Evolutionary conservation across 2,329 filamentous ascomycete species (phyloP), one percentile per base, ranked within the genome.

Genomic region (Xylariaceae sp.): DNA sequence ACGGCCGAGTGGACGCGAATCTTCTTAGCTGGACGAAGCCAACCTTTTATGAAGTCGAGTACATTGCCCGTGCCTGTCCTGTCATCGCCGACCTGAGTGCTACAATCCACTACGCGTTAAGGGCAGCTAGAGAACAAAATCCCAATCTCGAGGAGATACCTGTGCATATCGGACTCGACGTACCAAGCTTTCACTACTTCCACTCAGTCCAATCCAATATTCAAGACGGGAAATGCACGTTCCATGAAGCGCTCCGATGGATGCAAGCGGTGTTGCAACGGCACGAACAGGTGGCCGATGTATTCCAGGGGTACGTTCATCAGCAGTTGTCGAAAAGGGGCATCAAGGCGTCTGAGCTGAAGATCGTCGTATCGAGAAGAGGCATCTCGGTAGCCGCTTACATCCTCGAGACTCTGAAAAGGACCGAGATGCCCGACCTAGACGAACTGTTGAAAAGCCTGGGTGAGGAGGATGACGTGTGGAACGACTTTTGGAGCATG

Each of bases 401-500:
- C 34, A 36, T 36, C 34, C 34, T 36, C 16, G 34, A 36, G 24
- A 16, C 34, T 6, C 34, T 36, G 34, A 24, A 36, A 29, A 29
- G 34, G 18, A 19, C 34, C 14, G 27, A 29, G 34, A 36, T 36
- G 34, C 34, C 34, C 15, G 19, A 23, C 16, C 30, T 36, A 19
- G 34, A 36, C 26, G 34, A 18, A 24, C 15, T 24, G n/a, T 23
- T 36, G 24, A 36, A 36, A 26, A 23, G 26, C 34, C 30, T 36
- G 26, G 24, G 34, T 19, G 34, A 36, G 34, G 34, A 28, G 34
- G 34, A 36, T 18, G 34, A 31, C 8, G 27, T 16, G 18, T 36
- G 34, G 34, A 29, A 36, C 24, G 34, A 36, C 34, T 36, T 29
- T 24, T 36, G 34, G 34, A 23, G 23, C 34, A 36, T 36, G 27